phyloP scores from a whole-genome alignment of 2,329 filamentous ascomycete genomes.

The Exophiala xenobiotica region DNA sequence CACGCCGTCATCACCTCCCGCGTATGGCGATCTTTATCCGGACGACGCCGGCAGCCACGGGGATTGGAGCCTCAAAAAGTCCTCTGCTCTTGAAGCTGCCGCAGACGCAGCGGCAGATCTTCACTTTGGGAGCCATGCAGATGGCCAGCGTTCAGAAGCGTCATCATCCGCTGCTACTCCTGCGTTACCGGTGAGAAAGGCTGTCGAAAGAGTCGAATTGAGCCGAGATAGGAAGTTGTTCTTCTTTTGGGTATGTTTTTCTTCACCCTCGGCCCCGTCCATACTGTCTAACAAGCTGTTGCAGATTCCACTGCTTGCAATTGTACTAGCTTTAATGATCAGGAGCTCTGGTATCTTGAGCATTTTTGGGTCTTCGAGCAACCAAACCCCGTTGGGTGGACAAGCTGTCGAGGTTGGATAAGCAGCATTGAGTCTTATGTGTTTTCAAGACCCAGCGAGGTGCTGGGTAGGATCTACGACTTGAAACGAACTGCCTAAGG shows the following conservation, averaged over 20 bases:
- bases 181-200: constrained; percentile 1
- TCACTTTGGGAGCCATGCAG: constrained; percentile 37
- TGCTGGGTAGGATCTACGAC: neutral
- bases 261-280: neutral
- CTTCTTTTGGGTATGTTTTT: constrained; percentile 52
- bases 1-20: constrained; percentile 61
- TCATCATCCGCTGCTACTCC: neutral
- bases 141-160: neutral
- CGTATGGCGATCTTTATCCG: constrained; percentile 78
- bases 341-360: constrained; percentile 34
- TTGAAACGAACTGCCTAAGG: neutral
- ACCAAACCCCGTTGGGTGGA: neutral
- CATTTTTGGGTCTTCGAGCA: constrained; percentile 10
- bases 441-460: neutral
- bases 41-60: constrained; percentile 40
- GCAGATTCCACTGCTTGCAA: constrained; percentile 49
- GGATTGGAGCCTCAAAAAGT: constrained; percentile 45
- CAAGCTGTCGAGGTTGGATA: constrained; percentile 16
- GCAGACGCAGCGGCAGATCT: constrained; percentile 46
- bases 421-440: neutral
- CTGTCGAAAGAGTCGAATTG: constrained; percentile 44
- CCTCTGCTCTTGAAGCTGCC: constrained; percentile 43
- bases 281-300: constrained; percentile 27
- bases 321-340: constrained; percentile 47
- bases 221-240: constrained; percentile 53